Evolutionary conservation across 306 rosid species (phyloP).

Genomic region (Dicorynia guianensis): DNA sequence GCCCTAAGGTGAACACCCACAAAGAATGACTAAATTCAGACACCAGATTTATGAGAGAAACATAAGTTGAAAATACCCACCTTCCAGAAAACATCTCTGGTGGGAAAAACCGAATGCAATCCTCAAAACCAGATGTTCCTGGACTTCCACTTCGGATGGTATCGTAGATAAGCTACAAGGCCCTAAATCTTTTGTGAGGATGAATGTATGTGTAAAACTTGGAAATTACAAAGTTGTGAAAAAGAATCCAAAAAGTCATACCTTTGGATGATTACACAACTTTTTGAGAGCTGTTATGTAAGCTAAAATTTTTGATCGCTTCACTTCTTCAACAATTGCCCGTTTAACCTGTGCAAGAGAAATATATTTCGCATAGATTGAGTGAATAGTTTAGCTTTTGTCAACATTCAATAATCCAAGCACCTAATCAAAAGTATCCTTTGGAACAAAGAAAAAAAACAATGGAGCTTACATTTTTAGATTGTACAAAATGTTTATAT

Average conservation of each 20-base stretch:
- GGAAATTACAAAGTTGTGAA: no score
- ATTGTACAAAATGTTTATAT: slow-evolving; percentile 87
- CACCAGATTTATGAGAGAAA: slow-evolving; percentile 22
- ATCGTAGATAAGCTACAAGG: slow-evolving; percentile 88
- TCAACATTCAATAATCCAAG: slow-evolving; percentile 26
- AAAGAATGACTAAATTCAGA: slow-evolving; percentile 29
- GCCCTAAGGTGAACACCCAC: slow-evolving; percentile 57
- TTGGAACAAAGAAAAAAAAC: slow-evolving; percentile 35
- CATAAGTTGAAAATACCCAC: slow-evolving; percentile 45
- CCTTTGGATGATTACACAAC: slow-evolving; percentile 99
- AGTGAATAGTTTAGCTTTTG: slow-evolving; percentile 36
- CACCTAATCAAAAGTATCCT: slow-evolving; percentile 28
- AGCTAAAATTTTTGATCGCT: slow-evolving; percentile 93
- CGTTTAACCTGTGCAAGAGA: slow-evolving; percentile 73
- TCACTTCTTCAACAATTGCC: slow-evolving; percentile 75
- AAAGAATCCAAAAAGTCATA: slow-evolving; percentile 40
- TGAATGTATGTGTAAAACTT: slow-evolving; percentile 22
- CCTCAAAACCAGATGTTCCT: slow-evolving; percentile 97
- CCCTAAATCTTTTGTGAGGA: slow-evolving; percentile 41
- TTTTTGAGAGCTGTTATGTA: slow-evolving; percentile 92
- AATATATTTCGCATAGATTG: slow-evolving; percentile 32
- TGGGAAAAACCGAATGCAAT: slow-evolving; percentile 90
- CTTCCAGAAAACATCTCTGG: slow-evolving; percentile 94
- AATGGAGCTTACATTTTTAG: slow-evolving; percentile 77
- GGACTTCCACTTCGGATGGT: slow-evolving; percentile 82